Evolutionary conservation across 2,329 filamentous ascomycete species (phyloP).

Genomic region (Aspergillus fructus): DNA sequence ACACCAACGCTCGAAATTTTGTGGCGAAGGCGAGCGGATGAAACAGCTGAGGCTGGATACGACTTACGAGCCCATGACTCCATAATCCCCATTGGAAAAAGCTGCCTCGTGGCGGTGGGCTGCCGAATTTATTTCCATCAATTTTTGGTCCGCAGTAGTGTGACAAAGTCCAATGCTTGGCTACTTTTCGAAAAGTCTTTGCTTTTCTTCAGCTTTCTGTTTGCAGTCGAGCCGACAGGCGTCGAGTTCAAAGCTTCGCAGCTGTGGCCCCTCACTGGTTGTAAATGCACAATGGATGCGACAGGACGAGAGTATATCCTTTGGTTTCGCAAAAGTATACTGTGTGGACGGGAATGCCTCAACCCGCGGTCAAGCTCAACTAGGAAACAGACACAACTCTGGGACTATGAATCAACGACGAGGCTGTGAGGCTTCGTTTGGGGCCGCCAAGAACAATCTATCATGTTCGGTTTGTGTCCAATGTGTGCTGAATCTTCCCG

Average conservation of each 20-base stretch:
- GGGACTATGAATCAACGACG: not conserved
- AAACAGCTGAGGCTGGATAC: not conserved
- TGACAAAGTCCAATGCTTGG: not conserved
- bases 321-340: too few species aligned
- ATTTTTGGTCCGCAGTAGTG: constrained; percentile 2
- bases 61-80: not conserved
- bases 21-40: not conserved
- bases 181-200: not conserved
- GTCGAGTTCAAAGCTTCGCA: not conserved
- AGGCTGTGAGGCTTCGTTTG: constrained; percentile 1
- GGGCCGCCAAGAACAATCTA: constrained; percentile 1
- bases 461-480: not conserved
- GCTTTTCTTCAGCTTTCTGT: not conserved
- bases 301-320: not conserved
- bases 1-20: not conserved
- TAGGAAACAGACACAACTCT: not conserved
- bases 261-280: not conserved
- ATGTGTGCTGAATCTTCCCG: not conserved
- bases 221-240: not conserved
- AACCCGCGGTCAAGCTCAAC: not conserved
- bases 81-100: constrained; percentile 13
- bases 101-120: constrained; percentile 29
- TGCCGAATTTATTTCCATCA: not conserved
- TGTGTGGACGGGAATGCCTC: too few species aligned
- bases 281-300: not conserved